Base-by-base conservation (phyloP, 139 green algal species). In the Chlorella vulgaris region DNA sequence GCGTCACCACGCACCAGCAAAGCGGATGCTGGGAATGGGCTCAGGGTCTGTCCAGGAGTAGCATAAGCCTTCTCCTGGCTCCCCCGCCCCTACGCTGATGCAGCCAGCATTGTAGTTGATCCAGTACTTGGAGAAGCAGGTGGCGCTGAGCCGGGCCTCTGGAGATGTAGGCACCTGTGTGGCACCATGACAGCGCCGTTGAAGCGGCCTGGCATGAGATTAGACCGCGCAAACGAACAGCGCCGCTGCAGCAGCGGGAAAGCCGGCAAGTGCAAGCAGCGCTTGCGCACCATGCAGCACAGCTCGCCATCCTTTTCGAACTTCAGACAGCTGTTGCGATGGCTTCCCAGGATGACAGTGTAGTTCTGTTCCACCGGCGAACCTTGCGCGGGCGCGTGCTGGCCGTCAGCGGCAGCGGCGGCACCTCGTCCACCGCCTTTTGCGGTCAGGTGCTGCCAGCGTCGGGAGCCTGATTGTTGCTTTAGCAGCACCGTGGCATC, bases 271-370 rank as follows among this genome's bases (percentile, higher is more conserved):
- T 55, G 47, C 13, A 21, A 65, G 18, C 55, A 65, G 55, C 55
- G 21, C 18, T 28, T n/a, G 8, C 84, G 22, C 85, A 85, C 88
- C 85, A 74, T 61, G 29, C 61, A 70, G 42, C 74, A 87, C 33
- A 81, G 79, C 82, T 84, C 70, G 1, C 90, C 92, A 63, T 95
- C 91, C 74, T 93, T 92, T 69, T 98, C 93, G 19, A 97, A 82
- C 74, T 96, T 96, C 18, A 97, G 80, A 73, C 90, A 91, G 78
- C 80, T 93, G 81, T 98, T 98, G 28, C 92, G 85, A 78, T 98
- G 93, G 82, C 87, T 94, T 55, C 94, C 93, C 26, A 98, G 80
- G 6, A 97, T 97, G 53, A 98, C 78, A 1, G 92, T 96, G 83
- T 98, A 97, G 80, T 93, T 93, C 42, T 81, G 42, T 58, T 96